Evolutionary conservation across 1,284 basidiomycete genomes (phyloP), one percentile per base, ranked within the genome.

Genomic region (Microbotryum silenes-acaulis): DNA sequence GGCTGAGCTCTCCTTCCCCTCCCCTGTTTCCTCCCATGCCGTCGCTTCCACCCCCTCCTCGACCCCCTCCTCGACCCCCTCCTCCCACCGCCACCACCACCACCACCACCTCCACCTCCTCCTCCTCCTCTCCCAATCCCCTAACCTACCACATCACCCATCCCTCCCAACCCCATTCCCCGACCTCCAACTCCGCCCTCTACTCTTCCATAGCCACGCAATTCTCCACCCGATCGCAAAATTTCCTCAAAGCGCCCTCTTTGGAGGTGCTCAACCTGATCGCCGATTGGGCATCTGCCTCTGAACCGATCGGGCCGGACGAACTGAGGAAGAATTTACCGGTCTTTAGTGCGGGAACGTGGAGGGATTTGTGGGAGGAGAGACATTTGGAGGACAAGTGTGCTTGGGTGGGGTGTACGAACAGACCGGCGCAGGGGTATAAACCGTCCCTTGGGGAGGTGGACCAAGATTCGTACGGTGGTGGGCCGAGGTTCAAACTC

Each of bases 331-430:
- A 20, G 3, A 31, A 54, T 10, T 31, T 51, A n/a, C 4, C 5
- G 14, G 21, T 33, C 6, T 53, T 67, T 27, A 56, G 58, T 53
- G 20, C 27, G 23, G 9, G 45, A 1, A 37, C 14, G 1, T 67
- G 56, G 55, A 49, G 46, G 23, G 65, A 67, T 51, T 49, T 67
- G 7, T 20, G 62, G 27, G 65, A 46, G 27, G 65, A 67, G 49
- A 51, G 65, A 5, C 61, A 62, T 21, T 44, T 56, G 21, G 60
- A 56, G 10, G 49, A 46, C 9, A 23, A 56, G 8, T 64, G 63
- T 42, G 56, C 60, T 16, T 42, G 37, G 37, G 37, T 42, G 2
- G 37, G 16, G 2, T 42, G 37, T 42, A 16, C 12, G 12, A 16
- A 42, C 12, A 31, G 31, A 10, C 31, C 31, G 31, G 31, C 31